Base-by-base conservation (phyloP, 169 alveolate species). In the Babesia caballi region DNA sequence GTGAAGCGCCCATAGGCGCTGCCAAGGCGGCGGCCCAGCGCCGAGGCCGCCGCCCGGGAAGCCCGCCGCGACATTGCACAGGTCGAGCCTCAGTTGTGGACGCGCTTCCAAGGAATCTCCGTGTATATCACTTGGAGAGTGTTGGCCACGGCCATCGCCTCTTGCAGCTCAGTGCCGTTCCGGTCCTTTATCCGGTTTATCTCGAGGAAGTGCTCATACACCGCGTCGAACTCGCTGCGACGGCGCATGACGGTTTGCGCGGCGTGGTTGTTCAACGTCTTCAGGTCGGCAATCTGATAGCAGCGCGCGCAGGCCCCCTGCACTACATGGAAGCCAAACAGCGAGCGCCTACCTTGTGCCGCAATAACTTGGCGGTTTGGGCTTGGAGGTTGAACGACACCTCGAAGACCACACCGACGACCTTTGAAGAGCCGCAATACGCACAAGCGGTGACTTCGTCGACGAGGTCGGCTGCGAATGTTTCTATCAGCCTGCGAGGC, bases 231-330 rank as follows among this genome's bases (percentile, higher is more conserved):
- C 17, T 30, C 75, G 8, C 49, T 78, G 36, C 32, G 35, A 6
- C 38, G 47, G 32, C 42, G 8, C 42, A 68, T 35, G n/a, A 50
- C 19, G 11, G 75, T 40, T 2, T 50, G 25, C 50, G 47, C 32
- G 3, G 68, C 42, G 21, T 21, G 35, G 40, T 42, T 30, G 28
- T 30, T 36, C 17, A 78, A 53, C 2, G 41, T 23, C 11, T 42
- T 50, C 25, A 68, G 36, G 56, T 53, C 42, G 12, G 50, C 19
- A 3, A 78, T 60, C 38, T 36, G 28, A 2, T 69, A 33, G 56
- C 87, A 78, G 9, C 27, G 21, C 6, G 27, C 56, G 36, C 87
- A 78, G 2, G 76, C 67, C 19, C 66, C 66, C 87, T 78, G 46
- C 7, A 21, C 21, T 36, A 1, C 23, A 17, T 15, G n/a, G 17